These are phyloP conservation scores for Magnolia changhungtana DNA, from an alignment of 164 flowering plant genomes.

Conservation along the genomic window DNA sequence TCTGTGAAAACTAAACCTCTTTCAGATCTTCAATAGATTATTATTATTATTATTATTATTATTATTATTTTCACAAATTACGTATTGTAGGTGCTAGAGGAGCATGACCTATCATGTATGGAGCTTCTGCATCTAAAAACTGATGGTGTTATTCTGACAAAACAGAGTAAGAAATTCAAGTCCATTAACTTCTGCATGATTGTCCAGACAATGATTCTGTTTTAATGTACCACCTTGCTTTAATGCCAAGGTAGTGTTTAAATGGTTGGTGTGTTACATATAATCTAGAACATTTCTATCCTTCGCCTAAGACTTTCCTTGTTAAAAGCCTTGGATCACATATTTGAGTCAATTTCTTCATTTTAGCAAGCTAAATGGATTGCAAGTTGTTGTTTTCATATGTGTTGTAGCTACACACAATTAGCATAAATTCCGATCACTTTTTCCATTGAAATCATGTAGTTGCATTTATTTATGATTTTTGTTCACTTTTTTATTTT, in stretches of 20 bases:
- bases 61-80: constrained; percentile 8
- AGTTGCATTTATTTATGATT: too few relatives aligned
- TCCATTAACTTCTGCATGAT: background rate
- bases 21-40: background rate
- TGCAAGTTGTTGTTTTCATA: too few relatives aligned
- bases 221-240: background rate
- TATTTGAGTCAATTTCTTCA: too few relatives aligned
- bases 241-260: background rate
- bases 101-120: constrained; percentile 69
- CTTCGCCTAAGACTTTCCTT: too few relatives aligned
- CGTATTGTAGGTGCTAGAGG: constrained; percentile 73
- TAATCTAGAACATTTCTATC: background rate
- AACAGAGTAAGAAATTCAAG: constrained; percentile 58
- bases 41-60: too few relatives aligned
- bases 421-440: too few relatives aligned
- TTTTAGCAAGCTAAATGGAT: too few relatives aligned
- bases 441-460: too few relatives aligned
- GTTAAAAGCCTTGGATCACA: too few relatives aligned
- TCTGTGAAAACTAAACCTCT: too few relatives aligned
- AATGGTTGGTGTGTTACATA: background rate
- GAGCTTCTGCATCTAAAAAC: constrained; percentile 74
- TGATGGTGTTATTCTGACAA: constrained; percentile 84
- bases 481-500: too few relatives aligned
- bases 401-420: too few relatives aligned
- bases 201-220: background rate